Evolutionary conservation across 1,284 basidiomycete genomes (phyloP), one percentile per base, ranked within the genome.

Genomic region (Ustilago esculenta): DNA sequence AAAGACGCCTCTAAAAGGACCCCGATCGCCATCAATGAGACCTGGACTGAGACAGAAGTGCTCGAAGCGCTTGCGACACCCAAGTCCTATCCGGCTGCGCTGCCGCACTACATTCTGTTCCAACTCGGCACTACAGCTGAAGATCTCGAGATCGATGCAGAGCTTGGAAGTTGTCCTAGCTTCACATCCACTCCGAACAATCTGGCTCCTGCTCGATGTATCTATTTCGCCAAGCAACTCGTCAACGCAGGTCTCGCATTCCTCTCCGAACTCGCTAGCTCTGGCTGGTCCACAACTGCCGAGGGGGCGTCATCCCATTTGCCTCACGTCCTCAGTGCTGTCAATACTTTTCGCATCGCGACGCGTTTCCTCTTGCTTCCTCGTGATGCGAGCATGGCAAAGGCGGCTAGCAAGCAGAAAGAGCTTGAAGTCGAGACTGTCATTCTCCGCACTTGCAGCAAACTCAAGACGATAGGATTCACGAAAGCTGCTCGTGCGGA

Each of bases 141-240:
- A 7, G 34, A 33, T 3, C 45, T 68, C 5, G 30, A 51, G 2
- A 53, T 68, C 30, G 54, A 63, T 8, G 6, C 30, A 25, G 54
- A 57, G 32, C 33, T 57, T 9, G 23, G n/a, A 12, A 25, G 15
- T 9, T 27, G 30, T 27, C 42, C 42, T 8, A 27, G 2, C 8
- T 58, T 58, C 45, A 17, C 50, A 10, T 34, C 51, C 1, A 4
- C 18, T 1, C 51, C 56, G 2, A 23, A 37, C 14, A 34, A 41
- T 25, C 65, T 68, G 4, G 39, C 49, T 5, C 18, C 40, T 15
- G 50, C 65, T 29, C 56, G 50, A 15, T 30, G 44, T 14, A 29
- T 71, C 29, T 68, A 68, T 20, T 54, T 51, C 15, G 63, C 73
- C 17, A 78, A 78, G 57, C 73, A 67, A 18, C 50, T 68, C 12